These are phyloP conservation scores for Xylariaceae sp. DNA, from an alignment of 2,329 filamentous ascomycete genomes.

Conservation along the genomic window DNA sequence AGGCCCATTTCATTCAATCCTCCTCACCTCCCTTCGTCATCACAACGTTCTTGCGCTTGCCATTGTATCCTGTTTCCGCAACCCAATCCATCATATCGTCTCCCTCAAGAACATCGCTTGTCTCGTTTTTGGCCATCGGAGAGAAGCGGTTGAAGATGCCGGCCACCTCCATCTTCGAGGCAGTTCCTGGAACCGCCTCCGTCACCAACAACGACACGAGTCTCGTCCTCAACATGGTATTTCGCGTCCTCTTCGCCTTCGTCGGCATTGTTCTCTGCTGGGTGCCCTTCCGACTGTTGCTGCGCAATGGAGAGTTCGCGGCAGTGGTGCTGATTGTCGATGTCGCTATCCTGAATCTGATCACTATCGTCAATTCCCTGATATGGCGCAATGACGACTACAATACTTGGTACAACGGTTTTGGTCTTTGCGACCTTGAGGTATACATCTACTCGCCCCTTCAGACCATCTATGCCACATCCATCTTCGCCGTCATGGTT, in stretches of 20 bases:
- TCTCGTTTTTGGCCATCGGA: too few relatives aligned
- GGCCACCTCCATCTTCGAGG: too few relatives aligned
- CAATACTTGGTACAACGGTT: conserved; percentile 48
- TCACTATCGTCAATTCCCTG: conserved; percentile 48
- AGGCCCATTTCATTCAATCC: too few relatives aligned
- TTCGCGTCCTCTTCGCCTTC: conserved; percentile 46
- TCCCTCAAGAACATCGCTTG: too few relatives aligned
- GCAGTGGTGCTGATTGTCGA: conserved; percentile 49
- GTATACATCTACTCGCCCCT: conserved; percentile 36
- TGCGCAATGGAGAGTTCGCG: conserved; percentile 53
- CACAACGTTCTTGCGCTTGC: too few relatives aligned
- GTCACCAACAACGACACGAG: not conserved
- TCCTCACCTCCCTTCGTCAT: too few relatives aligned
- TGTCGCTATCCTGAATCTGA: conserved; percentile 46
- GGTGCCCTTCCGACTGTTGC: conserved; percentile 51
- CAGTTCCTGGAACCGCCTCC: not conserved
- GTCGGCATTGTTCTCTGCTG: conserved; percentile 45
- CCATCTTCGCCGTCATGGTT: conserved; percentile 53
- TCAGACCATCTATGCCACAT: conserved; percentile 46
- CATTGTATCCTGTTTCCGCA: too few relatives aligned
- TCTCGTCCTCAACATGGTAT: conserved; percentile 19
- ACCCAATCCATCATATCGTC: too few relatives aligned
- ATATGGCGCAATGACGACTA: conserved; percentile 55
- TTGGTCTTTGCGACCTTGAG: conserved; percentile 54
- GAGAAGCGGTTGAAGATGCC: too few relatives aligned